Base-by-base conservation (phyloP, 208 protist genomes). In the Acanthamoeba castellanii region DNA sequence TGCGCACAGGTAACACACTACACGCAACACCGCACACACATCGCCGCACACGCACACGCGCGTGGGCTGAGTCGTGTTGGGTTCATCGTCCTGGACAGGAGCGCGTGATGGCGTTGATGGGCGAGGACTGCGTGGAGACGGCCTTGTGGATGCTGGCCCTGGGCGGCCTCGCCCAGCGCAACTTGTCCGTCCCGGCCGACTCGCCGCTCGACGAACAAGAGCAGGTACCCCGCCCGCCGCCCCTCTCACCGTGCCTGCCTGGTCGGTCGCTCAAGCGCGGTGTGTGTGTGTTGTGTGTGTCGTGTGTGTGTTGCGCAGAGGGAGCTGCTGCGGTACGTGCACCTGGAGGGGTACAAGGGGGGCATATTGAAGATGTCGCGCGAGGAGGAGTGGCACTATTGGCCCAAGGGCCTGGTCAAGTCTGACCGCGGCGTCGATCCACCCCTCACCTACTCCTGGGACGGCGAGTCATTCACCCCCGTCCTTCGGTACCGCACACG, bases 321-420 rank as follows among this genome's bases (percentile, higher is more conserved):
- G 85, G 66, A 92, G 59, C 57, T 96, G 92, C 91, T 96, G 94
- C 72, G 84, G 34, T 82, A 50, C 94, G 52, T 95, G 70, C 85
- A 95, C 87, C 89, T 94, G 72, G 90, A 94, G 94, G 92, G 45
- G 66, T 95, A 89, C 78, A 96, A 95, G 92, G 95, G 95, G 50
- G 95, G 91, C 82, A 92, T 96, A 61, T 81, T 96, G 30, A 96
- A 96, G 81, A 92, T 59, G 25, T 96, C 95, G 47, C 92, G 89
- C 92, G 95, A 96, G 25, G 95, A 96, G 57, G 95, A 96, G 68
- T 96, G 95, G 95, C 72, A 47, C n/a, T 96, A 96, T 68, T 91
- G 84, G 57, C 47, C 57, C 61, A 91, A 95, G 68, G 95, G 95
- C 59, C 92, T 95, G 42, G 66, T 96, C 81, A 93, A 93, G 92